Evolutionary conservation across 805 yeast species (phyloP).

Genomic region (Saccharomycopsis sp.): DNA sequence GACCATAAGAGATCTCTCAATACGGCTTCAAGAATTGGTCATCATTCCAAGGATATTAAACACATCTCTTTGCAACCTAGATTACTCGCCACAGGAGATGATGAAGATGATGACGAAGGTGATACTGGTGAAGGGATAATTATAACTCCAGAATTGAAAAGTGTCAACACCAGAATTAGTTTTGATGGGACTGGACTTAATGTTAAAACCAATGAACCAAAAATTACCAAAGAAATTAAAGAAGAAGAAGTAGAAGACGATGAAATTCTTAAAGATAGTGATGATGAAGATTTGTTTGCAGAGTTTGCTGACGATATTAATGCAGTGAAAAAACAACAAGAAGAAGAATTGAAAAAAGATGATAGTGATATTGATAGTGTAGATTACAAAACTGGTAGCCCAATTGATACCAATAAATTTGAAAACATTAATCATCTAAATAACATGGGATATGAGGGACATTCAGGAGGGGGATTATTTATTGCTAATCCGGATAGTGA

Average conservation of each 20-base stretch:
- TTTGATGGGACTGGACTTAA: not conserved
- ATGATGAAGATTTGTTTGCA: constrained; percentile 15
- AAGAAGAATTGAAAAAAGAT: not conserved
- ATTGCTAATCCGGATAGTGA: constrained; percentile 17
- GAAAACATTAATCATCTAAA: constrained; percentile 1
- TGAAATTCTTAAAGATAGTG: constrained; percentile 3
- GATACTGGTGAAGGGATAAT: constrained; percentile 8
- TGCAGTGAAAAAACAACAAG: constrained; percentile 4
- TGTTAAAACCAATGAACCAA: not conserved
- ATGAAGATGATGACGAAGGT: constrained; percentile 12
- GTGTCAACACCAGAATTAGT: not conserved
- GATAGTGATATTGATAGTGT: not conserved
- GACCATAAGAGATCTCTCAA: not conserved
- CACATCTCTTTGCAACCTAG: constrained; percentile 15
- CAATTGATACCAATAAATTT: not conserved
- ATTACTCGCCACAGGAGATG: constrained; percentile 9
- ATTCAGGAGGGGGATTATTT: constrained; percentile 7
- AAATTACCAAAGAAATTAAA: not conserved
- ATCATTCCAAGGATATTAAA: constrained; percentile 11
- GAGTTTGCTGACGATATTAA: constrained; percentile 14
- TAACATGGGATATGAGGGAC: constrained; percentile 1
- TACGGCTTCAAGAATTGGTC: not conserved
- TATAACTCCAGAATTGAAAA: not conserved
- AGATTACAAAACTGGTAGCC: not conserved
- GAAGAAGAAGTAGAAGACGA: not conserved